A percentile compares a stretch with the other conserved stretches of the same genome.
phyloP scores from a whole-genome alignment of 352 stramenopile genomes.

The Phytophthora niederhauseri region DNA sequence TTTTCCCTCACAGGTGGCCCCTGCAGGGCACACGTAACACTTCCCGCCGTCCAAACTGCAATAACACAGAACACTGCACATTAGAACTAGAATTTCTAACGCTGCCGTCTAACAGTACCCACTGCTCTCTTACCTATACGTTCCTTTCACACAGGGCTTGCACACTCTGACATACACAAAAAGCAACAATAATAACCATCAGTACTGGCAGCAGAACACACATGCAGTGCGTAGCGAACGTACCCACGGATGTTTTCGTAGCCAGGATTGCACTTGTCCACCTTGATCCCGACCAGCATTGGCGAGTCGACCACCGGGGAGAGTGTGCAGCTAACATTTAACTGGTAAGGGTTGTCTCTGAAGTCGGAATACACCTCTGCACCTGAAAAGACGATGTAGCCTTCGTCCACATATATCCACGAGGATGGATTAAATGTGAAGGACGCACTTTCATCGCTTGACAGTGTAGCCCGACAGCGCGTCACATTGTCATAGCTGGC shows the following conservation, averaged over 20 bases:
- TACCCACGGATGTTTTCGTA: conserved; percentile 71
- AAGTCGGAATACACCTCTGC: conserved; percentile 45
- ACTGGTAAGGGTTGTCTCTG: conserved; percentile 37
- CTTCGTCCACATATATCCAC: conserved; percentile 30
- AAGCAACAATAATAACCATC: background rate
- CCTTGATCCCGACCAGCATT: conserved; percentile 43
- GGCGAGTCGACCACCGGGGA: conserved; percentile 16
- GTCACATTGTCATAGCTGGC: conserved; percentile 55
- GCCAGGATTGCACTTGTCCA: conserved; percentile 60
- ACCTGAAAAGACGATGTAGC: conserved; percentile 59
- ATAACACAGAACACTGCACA: too few relatives aligned
- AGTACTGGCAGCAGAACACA: background rate
- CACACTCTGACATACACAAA: conserved; percentile 38
- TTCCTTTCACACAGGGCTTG: conserved; percentile 61
- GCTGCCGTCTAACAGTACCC: background rate
- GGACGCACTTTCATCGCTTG: conserved; percentile 29
- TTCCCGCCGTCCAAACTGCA: conserved; percentile 65
- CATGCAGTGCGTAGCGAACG: conserved; percentile 6
- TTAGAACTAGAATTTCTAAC: background rate
- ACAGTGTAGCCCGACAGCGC: conserved; percentile 25
- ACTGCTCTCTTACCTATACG: conserved; percentile 52
- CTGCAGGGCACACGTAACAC: conserved; percentile 67
- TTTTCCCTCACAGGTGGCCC: conserved; percentile 50
- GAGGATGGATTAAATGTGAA: conserved; percentile 56
- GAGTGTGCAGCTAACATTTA: conserved; percentile 55